Conservation (phyloP, 2,329 filamentous ascomycete species). For the Pestalotiopsis fici region DNA sequence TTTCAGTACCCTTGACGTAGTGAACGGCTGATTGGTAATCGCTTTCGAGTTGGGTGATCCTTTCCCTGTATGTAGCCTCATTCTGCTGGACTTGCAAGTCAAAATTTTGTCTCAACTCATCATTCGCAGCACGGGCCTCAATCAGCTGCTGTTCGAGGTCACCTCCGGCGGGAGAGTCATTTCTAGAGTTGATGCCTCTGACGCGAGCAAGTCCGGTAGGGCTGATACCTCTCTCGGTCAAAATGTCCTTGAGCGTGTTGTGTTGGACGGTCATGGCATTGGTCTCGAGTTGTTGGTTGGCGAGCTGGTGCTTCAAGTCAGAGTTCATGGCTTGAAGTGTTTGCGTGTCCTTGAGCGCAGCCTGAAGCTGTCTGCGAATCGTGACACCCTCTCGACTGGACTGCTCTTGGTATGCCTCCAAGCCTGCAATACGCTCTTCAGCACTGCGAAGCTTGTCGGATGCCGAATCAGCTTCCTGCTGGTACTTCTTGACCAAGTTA, state of each 20-base stretch:
- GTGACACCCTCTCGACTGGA: conserved; percentile 89
- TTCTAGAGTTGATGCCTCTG: conserved; percentile 72
- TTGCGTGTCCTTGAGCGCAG: conserved; percentile 80
- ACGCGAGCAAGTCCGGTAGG: conserved; percentile 71
- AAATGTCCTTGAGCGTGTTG: conserved; percentile 87
- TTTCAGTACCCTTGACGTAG: conserved; percentile 97
- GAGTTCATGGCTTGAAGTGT: conserved; percentile 77
- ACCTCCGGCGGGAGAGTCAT: conserved; percentile 78
- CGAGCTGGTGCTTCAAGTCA: conserved; percentile 79
- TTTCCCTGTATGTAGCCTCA: conserved; percentile 88
- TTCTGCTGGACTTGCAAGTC: conserved; percentile 82
- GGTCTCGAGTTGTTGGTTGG: conserved; percentile 87
- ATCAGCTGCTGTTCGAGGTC: conserved; percentile 90
- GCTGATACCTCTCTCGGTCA: conserved; percentile 86
- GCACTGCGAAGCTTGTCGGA: conserved; percentile 88
- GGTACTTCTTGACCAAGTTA: conserved; percentile 81
- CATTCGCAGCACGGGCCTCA: conserved; percentile 74
- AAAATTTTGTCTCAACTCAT: conserved; percentile 78
- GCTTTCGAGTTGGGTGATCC: conserved; percentile 89
- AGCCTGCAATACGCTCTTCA: conserved; percentile 93
- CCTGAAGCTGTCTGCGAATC: conserved; percentile 87
- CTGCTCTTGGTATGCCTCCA: conserved; percentile 97
- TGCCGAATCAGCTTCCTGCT: conserved; percentile 82
- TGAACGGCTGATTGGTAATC: conserved; percentile 98
- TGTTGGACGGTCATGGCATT: conserved; percentile 93